Base-by-base conservation (phyloP, 2,329 filamentous ascomycete species). In the Botrytis galanthina region DNA sequence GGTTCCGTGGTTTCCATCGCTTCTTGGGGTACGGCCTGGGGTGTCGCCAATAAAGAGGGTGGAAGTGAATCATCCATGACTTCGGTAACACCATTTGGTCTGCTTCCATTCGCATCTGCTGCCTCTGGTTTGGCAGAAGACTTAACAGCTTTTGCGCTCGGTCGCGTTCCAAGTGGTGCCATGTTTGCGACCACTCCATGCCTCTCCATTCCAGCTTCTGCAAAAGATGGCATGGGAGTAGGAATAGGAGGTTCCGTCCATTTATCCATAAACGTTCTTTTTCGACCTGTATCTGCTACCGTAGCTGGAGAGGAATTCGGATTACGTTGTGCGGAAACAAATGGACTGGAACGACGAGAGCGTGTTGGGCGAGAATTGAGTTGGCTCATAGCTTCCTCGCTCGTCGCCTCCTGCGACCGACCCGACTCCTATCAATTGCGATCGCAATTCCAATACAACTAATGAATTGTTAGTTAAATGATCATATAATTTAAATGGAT, bases 131-230 rank as follows among this genome's bases (percentile, higher is more conserved):
- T 80, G 67, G 78, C 77, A 73, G 79, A 78, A 74, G 80, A 80
- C 79, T 84, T 86, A 83, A 90, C 89, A 76, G 90, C 85, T 80
- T 89, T 87, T 66, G 87, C 83, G 35, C 86, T 87, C 20, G 94
- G 94, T 77, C 90, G 86, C 72, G 90, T 87, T 59, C 94, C 94
- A 73, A 97, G 84, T 39, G 94, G 91, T 71, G 90, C 91, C 94
- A 97, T 97, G 79, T 91, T 91, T 82, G 93, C 91, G 74, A 97
- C 85, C 29, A 97, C 92, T 76, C 93, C 93, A 81, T 90, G 89
- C 67, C 91, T 87, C 79, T 91, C 85, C 77, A 96, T 87, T 62
- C 92, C 92, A 57, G 79, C 77, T 81, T 97, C 93, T 84, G 93
- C 90, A 80, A 91, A 97, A 81, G 92, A 95, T 18, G 94, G 86